These are phyloP conservation scores for Oenanthe sinensis DNA, from an alignment of 129 eudicot species.

Conservation along the genomic window DNA sequence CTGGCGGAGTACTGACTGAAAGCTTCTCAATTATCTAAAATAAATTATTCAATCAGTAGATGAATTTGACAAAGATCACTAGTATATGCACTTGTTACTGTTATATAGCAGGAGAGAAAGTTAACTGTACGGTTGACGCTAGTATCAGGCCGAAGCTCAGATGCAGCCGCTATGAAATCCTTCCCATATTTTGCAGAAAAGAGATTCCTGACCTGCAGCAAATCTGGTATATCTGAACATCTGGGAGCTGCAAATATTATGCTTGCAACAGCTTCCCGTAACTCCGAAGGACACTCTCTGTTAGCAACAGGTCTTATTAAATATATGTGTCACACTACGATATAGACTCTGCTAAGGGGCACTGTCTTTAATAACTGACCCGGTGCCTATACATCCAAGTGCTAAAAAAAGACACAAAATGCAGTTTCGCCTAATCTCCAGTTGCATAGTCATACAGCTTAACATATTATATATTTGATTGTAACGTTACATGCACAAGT, in stretches of 20 bases:
- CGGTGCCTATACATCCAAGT: neutral
- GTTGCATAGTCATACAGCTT: neutral
- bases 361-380: neutral
- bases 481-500: neutral
- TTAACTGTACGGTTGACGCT: conserved; percentile 98
- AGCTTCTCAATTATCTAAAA: conserved; percentile 90
- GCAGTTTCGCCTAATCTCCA: neutral
- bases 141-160: conserved; percentile 93
- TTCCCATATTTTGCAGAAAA: conserved; percentile 85
- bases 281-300: conserved; percentile 91
- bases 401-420: neutral
- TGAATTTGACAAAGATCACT: neutral
- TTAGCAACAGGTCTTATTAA: neutral
- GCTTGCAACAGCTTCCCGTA: conserved; percentile 94
- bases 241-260: conserved; percentile 92
- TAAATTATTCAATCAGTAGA: neutral
- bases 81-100: neutral
- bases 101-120: neutral
- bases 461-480: neutral
- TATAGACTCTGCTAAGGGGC: neutral
- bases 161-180: conserved; percentile 82
- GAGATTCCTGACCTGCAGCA: conserved; percentile 62
- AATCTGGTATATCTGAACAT: conserved; percentile 92
- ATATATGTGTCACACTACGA: neutral
- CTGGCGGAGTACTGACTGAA: conserved; percentile 73